Base-by-base conservation (phyloP, 2,329 filamentous ascomycete genomes). In the Claviceps monticola region DNA sequence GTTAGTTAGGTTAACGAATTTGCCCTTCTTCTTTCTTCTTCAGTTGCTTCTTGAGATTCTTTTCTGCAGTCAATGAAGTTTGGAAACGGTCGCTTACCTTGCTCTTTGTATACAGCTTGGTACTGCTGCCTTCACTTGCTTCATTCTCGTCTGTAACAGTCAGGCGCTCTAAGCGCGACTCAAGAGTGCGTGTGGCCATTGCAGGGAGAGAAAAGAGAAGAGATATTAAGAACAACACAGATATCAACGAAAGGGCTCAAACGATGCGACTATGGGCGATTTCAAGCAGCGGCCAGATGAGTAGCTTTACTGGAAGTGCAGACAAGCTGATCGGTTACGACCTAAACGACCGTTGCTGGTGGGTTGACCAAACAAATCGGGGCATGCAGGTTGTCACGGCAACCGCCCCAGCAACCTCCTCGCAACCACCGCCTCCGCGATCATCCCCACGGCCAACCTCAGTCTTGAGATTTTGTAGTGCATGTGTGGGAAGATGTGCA, bases 101-200 rank as follows among this genome's bases (percentile, higher is more conserved):
- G 55, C 80, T 68, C 70, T 94, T 95, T 58, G 80, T 74, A 65
- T 86, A 83, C 26, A 58, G 55, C 56, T 75, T 75, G 29, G 45
- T 37, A 37, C 47, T 46, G 56, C 70, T 72, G 56, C 70, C 72
- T 56, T 79, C 74, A 51, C 71, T 71, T 36, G 73, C 69, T 54
- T 88, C 84, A 64, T 91, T 94, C 69, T 95, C 90, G 64, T 96
- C 90, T 60, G 86, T 84, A 56, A 96, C 87, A 19, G 86, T 84
- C 71, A 96, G 80, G 68, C 83, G 84, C 80, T 95, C 89, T 64
- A 97, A 88, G 61, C 87, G 86, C 69, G 86, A 75, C 71, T 96
- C 91, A 46, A 97, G 75, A 49, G 80, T 82, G 60, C 86, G 80
- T 54, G 86, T 79, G 57, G 90, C 80, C 86, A 91, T 82, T 54